Evolutionary conservation across 768 basidiomycete species (phyloP), one percentile per base, ranked within the genome.

Genomic region (Boletales sp.): DNA sequence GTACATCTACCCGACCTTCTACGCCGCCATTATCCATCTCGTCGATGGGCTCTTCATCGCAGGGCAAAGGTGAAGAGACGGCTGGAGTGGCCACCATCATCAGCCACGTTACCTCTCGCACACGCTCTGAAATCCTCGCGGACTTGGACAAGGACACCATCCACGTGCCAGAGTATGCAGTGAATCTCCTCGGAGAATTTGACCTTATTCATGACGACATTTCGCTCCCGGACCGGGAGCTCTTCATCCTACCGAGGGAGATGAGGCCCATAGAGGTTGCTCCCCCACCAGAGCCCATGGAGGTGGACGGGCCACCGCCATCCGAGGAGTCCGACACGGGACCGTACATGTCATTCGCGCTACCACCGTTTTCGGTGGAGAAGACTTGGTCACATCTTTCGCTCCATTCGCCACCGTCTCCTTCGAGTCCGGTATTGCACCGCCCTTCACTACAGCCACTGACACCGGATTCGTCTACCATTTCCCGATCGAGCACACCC

Each of bases 151-250:
- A 65, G 49, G 54, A 75, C 18, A 63, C 61, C 14, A 62, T 72
- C 36, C 53, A 66, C 44, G 66, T 78, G 44, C 76, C 77, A 9
- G 71, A 71, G 44, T 78, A 79, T 49, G 75, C 74, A 6, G 59
- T 70, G 46, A 67, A 74, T 54, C 72, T 79, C 38, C 64, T 78
- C 46, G 69, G 72, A 25, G 71, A 64, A 13, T 68, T 79, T 18
- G 76, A 76, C 48, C 58, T 67, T 50, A 66, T 69, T 44, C 62
- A 67, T 44, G 59, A 72, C 41, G 57, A 70, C 30, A 53, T 70
- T 32, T 42, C 61, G 28, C 70, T 71, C 48, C 64, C 63, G n/a
- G 51, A 66, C 50, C 63, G 65, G 58, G 60, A 64, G 43, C 12
- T 65, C 18, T 67, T 67, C 42, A 50, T 53, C 46, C 67, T 56